Evolutionary conservation across 2,329 filamentous ascomycete species (phyloP).

Genomic region (Celoporthe dispersa): DNA sequence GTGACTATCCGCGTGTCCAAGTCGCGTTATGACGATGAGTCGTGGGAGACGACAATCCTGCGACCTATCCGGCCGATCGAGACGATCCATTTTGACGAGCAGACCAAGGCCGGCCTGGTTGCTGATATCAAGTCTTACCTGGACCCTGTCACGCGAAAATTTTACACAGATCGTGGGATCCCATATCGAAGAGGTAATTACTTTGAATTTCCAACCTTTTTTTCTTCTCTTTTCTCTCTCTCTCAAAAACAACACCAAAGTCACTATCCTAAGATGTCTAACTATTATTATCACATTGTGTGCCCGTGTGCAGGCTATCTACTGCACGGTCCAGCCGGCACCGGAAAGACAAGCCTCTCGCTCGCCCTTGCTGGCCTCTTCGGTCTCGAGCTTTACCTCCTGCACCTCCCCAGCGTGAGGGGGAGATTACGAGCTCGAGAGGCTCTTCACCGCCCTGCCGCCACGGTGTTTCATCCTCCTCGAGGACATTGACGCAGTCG

Average conservation of each 20-base stretch:
- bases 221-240: no score
- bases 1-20: constrained; percentile 43
- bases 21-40: constrained; percentile 33
- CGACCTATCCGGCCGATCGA: constrained; percentile 40
- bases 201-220: no score
- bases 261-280: no score
- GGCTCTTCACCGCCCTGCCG: constrained; percentile 69
- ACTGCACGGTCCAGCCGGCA: constrained; percentile 79
- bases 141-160: constrained; percentile 66
- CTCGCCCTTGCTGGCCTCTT: constrained; percentile 73
- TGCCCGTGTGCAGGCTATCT: constrained; percentile 60
- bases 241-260: no score
- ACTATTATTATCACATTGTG: background rate
- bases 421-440: constrained; percentile 69
- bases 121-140: constrained; percentile 67
- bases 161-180: constrained; percentile 84
- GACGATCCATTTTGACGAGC: constrained; percentile 46
- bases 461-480: constrained; percentile 73
- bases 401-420: constrained; percentile 66
- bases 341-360: constrained; percentile 75
- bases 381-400: constrained; percentile 72
- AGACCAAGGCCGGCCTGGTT: constrained; percentile 62
- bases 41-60: constrained; percentile 44
- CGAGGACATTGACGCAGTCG: constrained; percentile 77
- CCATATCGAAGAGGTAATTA: constrained; percentile 71